These are phyloP conservation scores for Clitopilus hobsonii DNA, from an alignment of 768 basidiomycete species.

Conservation along the genomic window DNA sequence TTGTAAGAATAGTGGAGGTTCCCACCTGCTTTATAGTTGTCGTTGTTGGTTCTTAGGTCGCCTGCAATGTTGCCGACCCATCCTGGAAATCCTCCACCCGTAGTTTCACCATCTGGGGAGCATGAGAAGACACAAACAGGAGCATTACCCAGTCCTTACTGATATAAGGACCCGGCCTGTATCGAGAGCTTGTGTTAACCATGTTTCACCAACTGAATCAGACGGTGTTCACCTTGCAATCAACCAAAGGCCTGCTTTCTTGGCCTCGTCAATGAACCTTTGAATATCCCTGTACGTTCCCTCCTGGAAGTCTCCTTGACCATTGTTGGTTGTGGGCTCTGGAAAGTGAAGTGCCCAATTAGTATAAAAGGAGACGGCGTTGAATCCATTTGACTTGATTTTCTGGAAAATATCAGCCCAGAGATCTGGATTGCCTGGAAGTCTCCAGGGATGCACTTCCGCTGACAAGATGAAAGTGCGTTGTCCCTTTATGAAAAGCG, in stretches of 20 bases:
- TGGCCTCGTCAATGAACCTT: constrained; percentile 45
- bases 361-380: constrained; percentile 55
- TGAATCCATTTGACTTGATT: constrained; percentile 57
- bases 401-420: constrained; percentile 63
- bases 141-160: constrained; percentile 28
- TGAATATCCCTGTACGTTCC: constrained; percentile 51
- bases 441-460: constrained; percentile 59
- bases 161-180: constrained; percentile 49
- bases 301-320: constrained; percentile 42
- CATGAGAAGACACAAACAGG: not conserved
- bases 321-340: constrained; percentile 35
- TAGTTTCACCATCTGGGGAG: constrained; percentile 40
- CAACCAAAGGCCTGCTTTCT: constrained; percentile 51
- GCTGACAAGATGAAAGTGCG: constrained; percentile 56
- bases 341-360: constrained; percentile 58
- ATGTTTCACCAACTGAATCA: not conserved
- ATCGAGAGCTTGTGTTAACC: not conserved
- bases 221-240: constrained; percentile 36
- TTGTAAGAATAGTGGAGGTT: not conserved
- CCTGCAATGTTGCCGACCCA: constrained; percentile 55
- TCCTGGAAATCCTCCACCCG: constrained; percentile 54
- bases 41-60: constrained; percentile 43
- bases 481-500: constrained; percentile 53
- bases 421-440: constrained; percentile 44
- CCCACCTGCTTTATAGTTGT: constrained; percentile 39